phyloP scores from a whole-genome alignment of 768 basidiomycete genomes.

The Leucocoprinus sp. region DNA sequence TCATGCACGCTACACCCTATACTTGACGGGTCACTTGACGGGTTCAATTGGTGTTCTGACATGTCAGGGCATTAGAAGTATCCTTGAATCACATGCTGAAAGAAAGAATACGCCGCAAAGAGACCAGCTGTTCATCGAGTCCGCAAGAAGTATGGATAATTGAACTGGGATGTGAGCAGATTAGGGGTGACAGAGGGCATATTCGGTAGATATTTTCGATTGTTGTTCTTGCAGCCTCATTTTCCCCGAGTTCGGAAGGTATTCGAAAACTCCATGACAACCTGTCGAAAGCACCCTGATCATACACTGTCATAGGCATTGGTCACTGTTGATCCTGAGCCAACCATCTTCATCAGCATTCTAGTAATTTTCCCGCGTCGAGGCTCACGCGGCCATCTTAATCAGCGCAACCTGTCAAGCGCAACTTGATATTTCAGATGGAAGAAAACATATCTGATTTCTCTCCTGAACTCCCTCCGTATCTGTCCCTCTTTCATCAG shows the following conservation, averaged over 20 bases:
- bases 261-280: conserved; percentile 83
- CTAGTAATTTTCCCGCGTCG: too few species aligned
- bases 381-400: background rate
- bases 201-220: conserved; percentile 72
- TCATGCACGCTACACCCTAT: conserved; percentile 30
- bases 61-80: background rate
- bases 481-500: conserved; percentile 1
- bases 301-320: background rate
- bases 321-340: background rate
- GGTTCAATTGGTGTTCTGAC: conserved; percentile 29
- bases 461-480: conserved; percentile 2
- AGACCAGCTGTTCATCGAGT: conserved; percentile 89
- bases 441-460: background rate
- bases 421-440: background rate
- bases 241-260: conserved; percentile 90
- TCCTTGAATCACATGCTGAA: conserved; percentile 60
- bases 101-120: conserved; percentile 79
- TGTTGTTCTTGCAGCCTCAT: conserved; percentile 88
- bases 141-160: conserved; percentile 86
- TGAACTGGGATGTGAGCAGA: conserved; percentile 19
- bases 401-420: background rate
- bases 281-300: too few species aligned
- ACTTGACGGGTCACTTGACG: conserved; percentile 32
- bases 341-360: background rate
- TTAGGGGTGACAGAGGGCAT: conserved; percentile 19